Evolutionary conservation across 495 filamentous ascomycete species (phyloP), one percentile per base, ranked within the genome.

Genomic region (Penicillium manginii): DNA sequence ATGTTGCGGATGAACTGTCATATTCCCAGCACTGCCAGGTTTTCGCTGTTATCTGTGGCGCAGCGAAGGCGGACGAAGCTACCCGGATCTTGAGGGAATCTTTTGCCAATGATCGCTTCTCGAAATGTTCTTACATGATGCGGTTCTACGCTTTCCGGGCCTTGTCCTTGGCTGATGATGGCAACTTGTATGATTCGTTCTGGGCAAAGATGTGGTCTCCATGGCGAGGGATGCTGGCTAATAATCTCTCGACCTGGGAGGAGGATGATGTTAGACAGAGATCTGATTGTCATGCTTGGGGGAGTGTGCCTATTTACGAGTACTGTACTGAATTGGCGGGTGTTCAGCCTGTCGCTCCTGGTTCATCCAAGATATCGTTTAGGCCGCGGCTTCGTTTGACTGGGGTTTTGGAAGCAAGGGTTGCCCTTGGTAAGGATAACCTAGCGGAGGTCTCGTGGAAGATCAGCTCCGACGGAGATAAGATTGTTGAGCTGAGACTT

Each of bases 251-350:
- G 1, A 78, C 75, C 1, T 78, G 75, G 73, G 75, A 72, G 43
- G 75, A 78, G 48, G 73, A 76, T 33, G 71, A 72, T 51, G 73
- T 76, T 2, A 58, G 69, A 2, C 69, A 78, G 52, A 60, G 75
- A 9, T 74, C 70, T 2, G 75, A 78, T 47, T 78, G 75, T 17
- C 75, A 78, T 64, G 75, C 73, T 1, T 78, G 75, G 75, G 72
- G 73, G 2, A 75, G 73, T 53, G 75, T 74, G 14, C 73, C 75
- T 9, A 63, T 78, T 11, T 78, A 75, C 57, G 75, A 78, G 42
- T 75, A 64, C 50, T 73, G 70, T 9, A 70, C 70, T 10, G 73
- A 76, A 55, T 29, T 78, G 9, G 70, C 70, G 1, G 72, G 71
- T 8, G 49, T 78, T 40, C 57, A 26, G 1, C 70, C 67, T 1